Conservation (phyloP, 768 basidiomycete genomes). For the Auriscalpium vulgare region DNA sequence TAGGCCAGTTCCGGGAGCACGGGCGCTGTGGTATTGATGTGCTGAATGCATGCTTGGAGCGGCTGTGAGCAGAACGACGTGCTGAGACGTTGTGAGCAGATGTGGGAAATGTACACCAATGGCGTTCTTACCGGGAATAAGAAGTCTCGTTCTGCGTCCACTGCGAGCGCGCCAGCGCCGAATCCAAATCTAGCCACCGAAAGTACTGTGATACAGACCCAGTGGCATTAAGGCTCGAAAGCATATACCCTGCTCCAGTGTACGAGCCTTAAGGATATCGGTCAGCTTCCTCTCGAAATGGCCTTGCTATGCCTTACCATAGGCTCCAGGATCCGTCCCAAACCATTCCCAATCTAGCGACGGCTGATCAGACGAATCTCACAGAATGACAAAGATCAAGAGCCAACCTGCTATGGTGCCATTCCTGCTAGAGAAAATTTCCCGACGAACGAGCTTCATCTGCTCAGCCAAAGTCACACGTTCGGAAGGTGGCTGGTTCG, state of each 20-base stretch:
- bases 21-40: conserved; percentile 30
- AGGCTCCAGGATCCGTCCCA: conserved; percentile 47
- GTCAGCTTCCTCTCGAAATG: neutral
- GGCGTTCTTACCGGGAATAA: conserved; percentile 38
- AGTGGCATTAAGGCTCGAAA: conserved; percentile 37
- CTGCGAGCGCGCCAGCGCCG: conserved; percentile 44
- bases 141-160: conserved; percentile 48
- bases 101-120: neutral
- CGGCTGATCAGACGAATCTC: neutral
- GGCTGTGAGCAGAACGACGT: conserved; percentile 66
- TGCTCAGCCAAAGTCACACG: conserved; percentile 34
- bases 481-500: conserved; percentile 47
- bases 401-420: conserved; percentile 51
- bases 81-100: conserved; percentile 17
- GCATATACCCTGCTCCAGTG: conserved; percentile 52
- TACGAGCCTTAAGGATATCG: conserved; percentile 48
- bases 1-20: conserved; percentile 36
- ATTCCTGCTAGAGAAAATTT: conserved; percentile 49
- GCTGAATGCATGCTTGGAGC: conserved; percentile 51
- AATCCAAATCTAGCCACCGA: conserved; percentile 66
- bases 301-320: conserved; percentile 34
- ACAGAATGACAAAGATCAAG: neutral
- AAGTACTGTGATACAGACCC: conserved; percentile 33
- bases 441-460: conserved; percentile 45
- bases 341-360: conserved; percentile 45